Percentiles rank a stretch among this genome's conserved stretches.
Conservation (phyloP, 2,329 filamentous ascomycete species). For the Tetracladium maxilliforme region DNA sequence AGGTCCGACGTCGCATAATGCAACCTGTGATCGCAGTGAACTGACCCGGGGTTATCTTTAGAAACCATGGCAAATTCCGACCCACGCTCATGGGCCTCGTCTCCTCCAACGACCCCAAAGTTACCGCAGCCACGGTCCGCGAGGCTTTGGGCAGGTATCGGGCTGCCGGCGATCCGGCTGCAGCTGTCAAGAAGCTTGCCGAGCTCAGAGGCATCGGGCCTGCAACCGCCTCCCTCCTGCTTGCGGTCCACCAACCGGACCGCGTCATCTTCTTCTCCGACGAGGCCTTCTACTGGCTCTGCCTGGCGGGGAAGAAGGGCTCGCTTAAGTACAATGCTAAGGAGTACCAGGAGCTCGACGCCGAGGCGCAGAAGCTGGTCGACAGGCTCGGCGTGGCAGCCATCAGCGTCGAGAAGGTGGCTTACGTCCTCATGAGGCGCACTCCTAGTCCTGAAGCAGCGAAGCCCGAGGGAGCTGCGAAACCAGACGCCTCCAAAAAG, state of each 20-base stretch:
- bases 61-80: slow-evolving; percentile 25
- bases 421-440: slow-evolving; percentile 47
- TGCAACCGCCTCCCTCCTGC: slow-evolving; percentile 61
- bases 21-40: neutral
- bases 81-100: slow-evolving; percentile 27
- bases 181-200: slow-evolving; percentile 36
- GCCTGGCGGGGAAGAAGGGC: slow-evolving; percentile 31
- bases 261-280: slow-evolving; percentile 65
- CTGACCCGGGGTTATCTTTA: neutral
- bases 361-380: slow-evolving; percentile 23
- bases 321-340: slow-evolving; percentile 54
- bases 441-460: too few relatives aligned
- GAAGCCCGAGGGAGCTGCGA: too few relatives aligned
- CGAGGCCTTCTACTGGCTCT: slow-evolving; percentile 62
- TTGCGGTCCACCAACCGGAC: slow-evolving; percentile 46
- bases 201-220: slow-evolving; percentile 63
- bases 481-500: too few relatives aligned
- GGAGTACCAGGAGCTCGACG: slow-evolving; percentile 48
- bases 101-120: slow-evolving; percentile 38
- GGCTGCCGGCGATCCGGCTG: slow-evolving; percentile 14
- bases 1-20: neutral
- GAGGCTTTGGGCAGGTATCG: slow-evolving; percentile 34
- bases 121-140: slow-evolving; percentile 31
- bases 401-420: slow-evolving; percentile 53
- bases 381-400: slow-evolving; percentile 37